A percentile compares a stretch with the other conserved stretches of the same genome.
Evolutionary conservation across 305 asterid species (phyloP).

Genomic region (Euphrasia arctica): DNA sequence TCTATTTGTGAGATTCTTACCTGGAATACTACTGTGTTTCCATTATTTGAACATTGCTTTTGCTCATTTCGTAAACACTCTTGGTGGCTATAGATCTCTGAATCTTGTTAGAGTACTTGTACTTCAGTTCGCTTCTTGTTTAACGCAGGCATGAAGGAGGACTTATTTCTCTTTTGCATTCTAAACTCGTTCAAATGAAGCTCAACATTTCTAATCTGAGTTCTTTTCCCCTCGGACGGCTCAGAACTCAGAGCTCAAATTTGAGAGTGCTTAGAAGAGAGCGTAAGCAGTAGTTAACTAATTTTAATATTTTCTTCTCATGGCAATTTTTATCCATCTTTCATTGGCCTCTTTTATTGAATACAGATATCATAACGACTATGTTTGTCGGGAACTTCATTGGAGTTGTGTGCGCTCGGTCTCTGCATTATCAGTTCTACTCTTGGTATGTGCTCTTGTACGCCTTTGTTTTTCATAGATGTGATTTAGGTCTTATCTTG

Average conservation of each 20-base stretch:
- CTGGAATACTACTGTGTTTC: too few species aligned
- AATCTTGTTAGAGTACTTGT: not conserved
- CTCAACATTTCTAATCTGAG: constrained; percentile 29
- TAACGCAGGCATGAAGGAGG: constrained; percentile 84
- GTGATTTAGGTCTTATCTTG: not conserved
- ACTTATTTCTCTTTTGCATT: constrained; percentile 44
- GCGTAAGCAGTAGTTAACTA: constrained; percentile 44
- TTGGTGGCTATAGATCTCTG: not conserved
- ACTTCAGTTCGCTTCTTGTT: constrained; percentile 18
- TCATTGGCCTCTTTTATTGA: constrained; percentile 7
- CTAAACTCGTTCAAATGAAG: constrained; percentile 42
- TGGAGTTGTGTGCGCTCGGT: constrained; percentile 84
- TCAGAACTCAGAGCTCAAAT: constrained; percentile 26
- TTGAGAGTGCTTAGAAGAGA: constrained; percentile 50
- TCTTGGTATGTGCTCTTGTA: constrained; percentile 52
- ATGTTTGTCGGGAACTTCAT: constrained; percentile 89
- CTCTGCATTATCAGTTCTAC: constrained; percentile 92
- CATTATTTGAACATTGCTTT: too few species aligned
- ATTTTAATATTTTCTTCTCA: constrained; percentile 10
- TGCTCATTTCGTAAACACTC: constrained; percentile 8
- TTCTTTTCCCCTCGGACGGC: constrained; percentile 35
- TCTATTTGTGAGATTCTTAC: not conserved
- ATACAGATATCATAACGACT: constrained; percentile 70
- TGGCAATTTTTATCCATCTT: constrained; percentile 2
- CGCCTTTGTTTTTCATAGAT: not conserved